These are phyloP conservation scores for Xylariaceae sp. DNA, from an alignment of 2,329 filamentous ascomycete genomes.

Conservation along the genomic window DNA sequence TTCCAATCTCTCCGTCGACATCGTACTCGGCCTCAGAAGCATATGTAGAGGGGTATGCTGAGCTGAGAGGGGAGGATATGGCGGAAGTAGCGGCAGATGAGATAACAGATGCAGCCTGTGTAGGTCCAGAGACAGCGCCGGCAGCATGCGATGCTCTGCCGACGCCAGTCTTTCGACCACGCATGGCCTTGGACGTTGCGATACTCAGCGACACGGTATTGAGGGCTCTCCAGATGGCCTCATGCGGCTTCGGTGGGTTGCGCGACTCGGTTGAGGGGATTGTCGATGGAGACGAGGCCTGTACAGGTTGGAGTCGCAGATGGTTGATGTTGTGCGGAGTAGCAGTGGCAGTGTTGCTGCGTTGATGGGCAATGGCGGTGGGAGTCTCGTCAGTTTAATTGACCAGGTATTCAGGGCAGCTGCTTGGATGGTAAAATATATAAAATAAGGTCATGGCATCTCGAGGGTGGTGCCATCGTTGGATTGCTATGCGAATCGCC, in stretches of 20 bases:
- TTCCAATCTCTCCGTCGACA: constrained; percentile 37
- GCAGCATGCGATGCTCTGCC: constrained; percentile 35
- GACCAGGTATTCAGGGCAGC: constrained; percentile 19
- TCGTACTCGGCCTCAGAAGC: constrained; percentile 39
- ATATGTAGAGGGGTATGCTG: constrained; percentile 37
- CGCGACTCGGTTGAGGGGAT: background rate
- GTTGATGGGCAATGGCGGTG: constrained; percentile 9
- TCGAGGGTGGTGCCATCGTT: constrained; percentile 56
- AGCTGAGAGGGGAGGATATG: constrained; percentile 36
- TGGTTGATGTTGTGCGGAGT: constrained; percentile 17
- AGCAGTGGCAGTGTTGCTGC: background rate
- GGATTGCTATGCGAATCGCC: constrained; percentile 36
- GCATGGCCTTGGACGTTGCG: constrained; percentile 20
- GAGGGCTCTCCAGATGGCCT: constrained; percentile 5
- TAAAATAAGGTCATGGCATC: constrained; percentile 35
- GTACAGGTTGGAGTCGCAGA: constrained; percentile 14
- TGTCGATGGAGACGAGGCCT: background rate
- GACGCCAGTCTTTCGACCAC: constrained; percentile 25
- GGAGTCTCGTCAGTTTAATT: constrained; percentile 1
- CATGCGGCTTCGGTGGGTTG: constrained; percentile 4
- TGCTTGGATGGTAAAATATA: constrained; percentile 22
- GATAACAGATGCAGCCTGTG: constrained; percentile 22
- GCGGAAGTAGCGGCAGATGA: constrained; percentile 29
- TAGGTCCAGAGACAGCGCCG: constrained; percentile 25
- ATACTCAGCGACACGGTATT: background rate